Evolutionary conservation across 148 eudicot species (phyloP).

Genomic region (Pharnaceum exiguum): DNA sequence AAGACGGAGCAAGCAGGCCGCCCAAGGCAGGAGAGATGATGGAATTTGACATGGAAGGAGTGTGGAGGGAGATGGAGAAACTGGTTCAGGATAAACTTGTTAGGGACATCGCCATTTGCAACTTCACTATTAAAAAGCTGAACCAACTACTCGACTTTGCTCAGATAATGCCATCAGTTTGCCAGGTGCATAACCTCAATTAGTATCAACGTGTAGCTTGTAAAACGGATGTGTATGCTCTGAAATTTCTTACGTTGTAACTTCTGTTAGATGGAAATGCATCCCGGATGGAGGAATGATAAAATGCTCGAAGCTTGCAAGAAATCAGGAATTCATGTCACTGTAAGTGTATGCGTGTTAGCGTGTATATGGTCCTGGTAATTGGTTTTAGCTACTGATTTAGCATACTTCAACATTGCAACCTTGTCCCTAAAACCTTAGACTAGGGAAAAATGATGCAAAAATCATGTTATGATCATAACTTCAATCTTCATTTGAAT

Average conservation of each 20-base stretch:
- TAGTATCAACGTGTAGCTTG: neutral
- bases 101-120: conserved; percentile 48
- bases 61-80: conserved; percentile 66
- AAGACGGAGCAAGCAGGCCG: conserved; percentile 44
- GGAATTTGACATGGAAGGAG: conserved; percentile 65
- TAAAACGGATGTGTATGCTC: neutral
- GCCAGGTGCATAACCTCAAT: conserved; percentile 31
- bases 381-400: too few relatives aligned
- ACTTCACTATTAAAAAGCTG: conserved; percentile 47
- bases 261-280: conserved; percentile 56
- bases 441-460: too few relatives aligned
- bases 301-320: conserved; percentile 57
- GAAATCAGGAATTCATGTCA: conserved; percentile 43
- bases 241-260: neutral
- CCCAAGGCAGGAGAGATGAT: conserved; percentile 46
- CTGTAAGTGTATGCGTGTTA: conserved; percentile 23
- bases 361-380: neutral
- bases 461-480: too few relatives aligned
- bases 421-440: too few relatives aligned
- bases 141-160: conserved; percentile 39
- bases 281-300: conserved; percentile 69
- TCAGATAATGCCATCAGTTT: conserved; percentile 47
- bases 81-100: conserved; percentile 41
- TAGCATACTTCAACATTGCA: too few relatives aligned
- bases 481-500: neutral